Evolutionary conservation across 495 filamentous ascomycete genomes (phyloP), one percentile per base, ranked within the genome.

Genomic region (Podospora didyma): DNA sequence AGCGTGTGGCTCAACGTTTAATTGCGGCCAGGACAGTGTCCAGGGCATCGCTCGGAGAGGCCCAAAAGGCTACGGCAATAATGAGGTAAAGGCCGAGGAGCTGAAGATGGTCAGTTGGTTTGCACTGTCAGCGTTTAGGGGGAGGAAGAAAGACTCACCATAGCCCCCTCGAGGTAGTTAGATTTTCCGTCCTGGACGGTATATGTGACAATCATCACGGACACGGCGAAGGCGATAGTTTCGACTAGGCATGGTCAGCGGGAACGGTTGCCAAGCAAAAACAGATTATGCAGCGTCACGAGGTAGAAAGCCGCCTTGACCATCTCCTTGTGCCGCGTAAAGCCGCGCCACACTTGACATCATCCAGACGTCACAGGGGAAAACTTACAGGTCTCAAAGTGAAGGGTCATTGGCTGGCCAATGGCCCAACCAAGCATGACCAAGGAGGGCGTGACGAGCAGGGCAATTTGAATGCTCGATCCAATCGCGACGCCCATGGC

Each of bases 401-500:
- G 89, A 37, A 97, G 76, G 1, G 88, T 92, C 93, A 97, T 96
- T 5, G 86, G 83, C 58, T 88, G 75, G 26, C 79, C 81, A 62
- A 92, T 89, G 10, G 69, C 67, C 92, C 92, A 97, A 53, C 92
- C 92, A 2, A 97, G 78, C 58, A 97, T 88, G 51, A 97, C 92
- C 49, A 96, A 76, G 72, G 89, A 87, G 0, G 92, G 92, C 1
- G 92, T 97, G 28, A 97, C 90, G 31, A 96, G 86, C 34, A 96
- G 79, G 4, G 93, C 92, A 65, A 98, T 97, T 72, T 98, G 93
- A 76, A 98, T 85, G 68, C 88, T 90, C 64, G 86, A 90, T 34
- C 93, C 93, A 58, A 98, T 91, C 9, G 93, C 94, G 21, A 97
- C 92, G 17, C 89, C 89, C 73, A 98, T 89, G 17, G 93, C 93